Evolutionary conservation across 192 early-diverging fungal genomes (phyloP).

Genomic region (Podila epicladia): DNA sequence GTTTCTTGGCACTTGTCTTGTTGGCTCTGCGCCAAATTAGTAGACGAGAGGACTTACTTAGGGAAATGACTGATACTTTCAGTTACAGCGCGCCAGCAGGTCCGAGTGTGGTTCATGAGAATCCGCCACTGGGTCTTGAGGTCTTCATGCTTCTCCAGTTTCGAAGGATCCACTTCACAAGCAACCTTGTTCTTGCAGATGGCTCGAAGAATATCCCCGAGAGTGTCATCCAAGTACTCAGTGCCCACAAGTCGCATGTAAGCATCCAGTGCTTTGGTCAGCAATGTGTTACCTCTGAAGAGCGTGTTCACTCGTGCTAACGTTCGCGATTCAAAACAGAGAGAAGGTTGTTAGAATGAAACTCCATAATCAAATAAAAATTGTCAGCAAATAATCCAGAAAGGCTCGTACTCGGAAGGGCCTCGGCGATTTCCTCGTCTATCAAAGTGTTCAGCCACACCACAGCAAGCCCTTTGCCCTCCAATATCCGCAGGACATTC

Average conservation of each 20-base stretch:
- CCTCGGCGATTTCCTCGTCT: conserved; percentile 57
- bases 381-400: not conserved
- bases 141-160: conserved; percentile 42
- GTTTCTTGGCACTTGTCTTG: too few relatives aligned
- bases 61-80: conserved; percentile 60
- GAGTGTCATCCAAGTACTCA: conserved; percentile 68
- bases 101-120: conserved; percentile 57
- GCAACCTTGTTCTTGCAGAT: conserved; percentile 60
- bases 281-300: conserved; percentile 71
- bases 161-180: conserved; percentile 73
- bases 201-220: conserved; percentile 68
- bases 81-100: conserved; percentile 55
- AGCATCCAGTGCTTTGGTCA: conserved; percentile 74
- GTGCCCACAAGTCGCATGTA: conserved; percentile 76
- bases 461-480: conserved; percentile 45
- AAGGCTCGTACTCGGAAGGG: conserved; percentile 39
- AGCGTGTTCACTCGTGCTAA: conserved; percentile 57
- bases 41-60: conserved; percentile 24
- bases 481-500: conserved; percentile 55
- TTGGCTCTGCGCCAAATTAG: too few relatives aligned
- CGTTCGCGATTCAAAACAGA: not conserved
- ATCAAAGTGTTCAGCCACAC: conserved; percentile 56
- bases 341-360: conserved; percentile 2
- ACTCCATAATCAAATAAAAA: not conserved
- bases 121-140: conserved; percentile 23